Base-by-base conservation (phyloP, 441 rosid species). In the Kokia cookei region DNA sequence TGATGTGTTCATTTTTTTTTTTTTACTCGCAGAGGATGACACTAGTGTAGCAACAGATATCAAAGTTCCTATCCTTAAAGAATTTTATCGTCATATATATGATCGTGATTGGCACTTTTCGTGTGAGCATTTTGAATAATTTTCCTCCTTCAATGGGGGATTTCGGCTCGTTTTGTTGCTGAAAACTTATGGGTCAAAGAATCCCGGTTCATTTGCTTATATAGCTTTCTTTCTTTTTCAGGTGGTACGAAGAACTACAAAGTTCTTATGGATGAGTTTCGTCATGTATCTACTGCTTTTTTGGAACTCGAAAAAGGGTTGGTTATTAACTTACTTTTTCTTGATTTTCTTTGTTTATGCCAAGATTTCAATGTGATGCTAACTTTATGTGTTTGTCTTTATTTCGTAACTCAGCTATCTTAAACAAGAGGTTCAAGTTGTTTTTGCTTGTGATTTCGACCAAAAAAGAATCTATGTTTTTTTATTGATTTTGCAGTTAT, bases 181-280 rank as follows among this genome's bases (percentile, higher is more conserved):
- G 3, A n/a, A 27, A 60, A 32, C 4, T 59, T 54, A 58, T 6
- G 10, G 35, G 54, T 53, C 40, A 14, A 53, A 27, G 53, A 65
- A 59, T 73, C 45, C 60, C 66, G 24, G 43, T 45, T 63, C 22
- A 7, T 71, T 84, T 73, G 57, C 75, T 55, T 1, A 62, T 67
- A 70, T 72, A 60, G 47, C 72, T 62, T n/a, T 63, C 69, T 76
- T 37, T 53, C 43, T 37, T 66, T 83, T 76, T 37, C 71, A 96
- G 99, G 99, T 79, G 99, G 99, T 76, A 87, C 93, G 26, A 90
- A 96, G 77, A 83, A 96, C 29, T 92, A 93, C 82, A 93, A 89
- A 84, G 94, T 90, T 84, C 89, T 93, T 45, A 96, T 96, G 99
- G 99, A 96, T 77, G 83, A 92, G 80, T 88, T 96, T 79, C 98